Evolutionary conservation across 805 yeast species (phyloP).

Genomic region (Myxozyma kluyveri): DNA sequence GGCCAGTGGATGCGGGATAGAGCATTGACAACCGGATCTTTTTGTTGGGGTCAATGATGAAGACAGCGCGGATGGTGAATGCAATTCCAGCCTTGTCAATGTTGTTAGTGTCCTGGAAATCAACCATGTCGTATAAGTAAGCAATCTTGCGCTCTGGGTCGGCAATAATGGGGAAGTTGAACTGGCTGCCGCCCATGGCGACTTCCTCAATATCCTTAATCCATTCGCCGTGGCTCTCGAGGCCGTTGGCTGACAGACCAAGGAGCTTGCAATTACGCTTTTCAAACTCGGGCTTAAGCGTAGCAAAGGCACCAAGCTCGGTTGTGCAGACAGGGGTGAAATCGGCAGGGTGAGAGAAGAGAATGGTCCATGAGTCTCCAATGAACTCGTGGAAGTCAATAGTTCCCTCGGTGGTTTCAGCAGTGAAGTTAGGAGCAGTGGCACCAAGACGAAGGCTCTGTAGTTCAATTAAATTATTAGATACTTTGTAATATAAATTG

Average conservation of each 20-base stretch:
- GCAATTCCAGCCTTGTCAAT: constrained; percentile 70
- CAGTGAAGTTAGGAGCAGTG: constrained; percentile 82
- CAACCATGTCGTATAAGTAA: constrained; percentile 79
- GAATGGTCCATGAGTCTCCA: constrained; percentile 81
- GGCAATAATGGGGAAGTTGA: constrained; percentile 87
- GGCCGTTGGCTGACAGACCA: constrained; percentile 85
- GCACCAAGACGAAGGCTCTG: constrained; percentile 60
- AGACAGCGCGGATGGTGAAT: constrained; percentile 89
- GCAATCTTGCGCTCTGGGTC: constrained; percentile 85
- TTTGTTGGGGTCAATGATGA: constrained; percentile 87
- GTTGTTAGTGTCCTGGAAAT: constrained; percentile 79
- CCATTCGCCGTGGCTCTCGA: constrained; percentile 83
- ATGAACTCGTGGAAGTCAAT: constrained; percentile 83
- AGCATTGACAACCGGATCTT: constrained; percentile 82
- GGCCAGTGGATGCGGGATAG: constrained; percentile 92
- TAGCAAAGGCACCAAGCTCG: constrained; percentile 92
- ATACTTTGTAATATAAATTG: not conserved
- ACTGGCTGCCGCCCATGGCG: constrained; percentile 45
- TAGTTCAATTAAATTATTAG: too few species aligned
- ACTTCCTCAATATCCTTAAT: constrained; percentile 90
- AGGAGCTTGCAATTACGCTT: constrained; percentile 83
- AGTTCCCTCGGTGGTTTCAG: constrained; percentile 79
- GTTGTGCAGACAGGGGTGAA: constrained; percentile 97
- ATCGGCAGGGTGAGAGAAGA: constrained; percentile 95
- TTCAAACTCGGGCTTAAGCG: constrained; percentile 85